Base-by-base conservation (phyloP, 2,329 filamentous ascomycete species). In the Paraphaeosphaeria sporulosa region DNA sequence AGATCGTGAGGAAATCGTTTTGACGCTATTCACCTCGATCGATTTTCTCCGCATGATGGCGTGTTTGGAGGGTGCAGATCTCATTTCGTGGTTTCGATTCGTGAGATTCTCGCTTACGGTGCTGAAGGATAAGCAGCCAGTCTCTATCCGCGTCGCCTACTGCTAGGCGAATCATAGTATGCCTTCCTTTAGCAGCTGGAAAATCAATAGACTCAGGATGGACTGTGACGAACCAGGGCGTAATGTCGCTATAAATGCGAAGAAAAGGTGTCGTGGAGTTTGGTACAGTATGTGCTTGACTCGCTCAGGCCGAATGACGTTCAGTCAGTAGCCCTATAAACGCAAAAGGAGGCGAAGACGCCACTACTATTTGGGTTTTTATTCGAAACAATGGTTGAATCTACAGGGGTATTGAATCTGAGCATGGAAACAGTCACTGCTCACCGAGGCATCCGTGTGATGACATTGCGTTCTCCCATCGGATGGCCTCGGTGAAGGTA, bases 311-410 rank as follows among this genome's bases (percentile, higher is more conserved):
- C 43, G 21, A 17, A 47, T 13, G 30, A 15, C 30, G n/a, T 23
- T 50, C 19, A 38, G 48, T 23, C 30, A 36, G 19, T 17, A 40
- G 32, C 32, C 13, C 3, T n/a, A 7, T 12, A 53, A 53, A 53
- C 43, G 23, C 36, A 53, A 53, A 53, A 53, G 36, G 23, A 30
- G 21, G 25, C 23, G 23, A 32, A 42, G 36, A 52, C 36, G 36
- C 23, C 36, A 21, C 50, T 30, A 23, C 21, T 32, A 27, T 43
- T 53, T 23, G 50, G 36, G 50, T 19, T 15, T 15, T 13, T 30
- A 43, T 21, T 53, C 50, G 36, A 53, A 36, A 53, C 50, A 15
- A 43, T 43, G 50, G 50, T 25, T 53, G 38, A 53, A 1, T 19
- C 6, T 30, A 9, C 50, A 43, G 30, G 36, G 50, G 21, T 25